phyloP scores from a whole-genome alignment of 2,329 filamentous ascomycete genomes.

The Claviceps sp. region DNA sequence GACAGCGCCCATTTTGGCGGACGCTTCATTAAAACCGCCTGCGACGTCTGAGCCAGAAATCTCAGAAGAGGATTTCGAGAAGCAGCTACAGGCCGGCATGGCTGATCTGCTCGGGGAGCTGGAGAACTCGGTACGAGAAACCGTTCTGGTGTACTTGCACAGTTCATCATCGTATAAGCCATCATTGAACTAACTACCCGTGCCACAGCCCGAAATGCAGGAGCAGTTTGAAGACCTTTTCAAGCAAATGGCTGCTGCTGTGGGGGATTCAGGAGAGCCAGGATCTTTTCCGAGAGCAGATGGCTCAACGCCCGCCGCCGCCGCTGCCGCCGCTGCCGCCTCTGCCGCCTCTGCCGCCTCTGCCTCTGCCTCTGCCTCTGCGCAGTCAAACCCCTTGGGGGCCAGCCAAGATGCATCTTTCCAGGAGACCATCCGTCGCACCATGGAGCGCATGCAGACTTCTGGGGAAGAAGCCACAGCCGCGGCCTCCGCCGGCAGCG shows the following conservation, averaged over 20 bases:
- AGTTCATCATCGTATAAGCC: too few species aligned
- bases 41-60: conserved; percentile 26
- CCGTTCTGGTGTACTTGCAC: not conserved
- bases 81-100: conserved; percentile 84
- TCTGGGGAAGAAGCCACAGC: conserved; percentile 78
- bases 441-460: conserved; percentile 91
- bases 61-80: conserved; percentile 67
- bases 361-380: conserved; percentile 10
- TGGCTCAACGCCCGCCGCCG: not conserved
- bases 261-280: conserved; percentile 8
- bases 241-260: conserved; percentile 51
- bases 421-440: conserved; percentile 82
- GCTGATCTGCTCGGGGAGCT: conserved; percentile 64
- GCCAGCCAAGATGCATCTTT: conserved; percentile 48
- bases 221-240: conserved; percentile 67
- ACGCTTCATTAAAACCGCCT: conserved; percentile 12
- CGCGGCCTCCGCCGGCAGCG: conserved; percentile 52
- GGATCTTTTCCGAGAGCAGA: conserved; percentile 1
- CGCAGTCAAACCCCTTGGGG: conserved; percentile 20
- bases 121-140: conserved; percentile 39
- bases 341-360: conserved; percentile 8
- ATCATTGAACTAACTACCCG: too few species aligned
- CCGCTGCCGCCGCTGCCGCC: conserved; percentile 6
- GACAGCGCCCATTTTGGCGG: conserved; percentile 21
- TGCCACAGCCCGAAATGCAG: conserved; percentile 52